Conservation (phyloP, 1,284 basidiomycete species). For the Naganishia sp. region DNA sequence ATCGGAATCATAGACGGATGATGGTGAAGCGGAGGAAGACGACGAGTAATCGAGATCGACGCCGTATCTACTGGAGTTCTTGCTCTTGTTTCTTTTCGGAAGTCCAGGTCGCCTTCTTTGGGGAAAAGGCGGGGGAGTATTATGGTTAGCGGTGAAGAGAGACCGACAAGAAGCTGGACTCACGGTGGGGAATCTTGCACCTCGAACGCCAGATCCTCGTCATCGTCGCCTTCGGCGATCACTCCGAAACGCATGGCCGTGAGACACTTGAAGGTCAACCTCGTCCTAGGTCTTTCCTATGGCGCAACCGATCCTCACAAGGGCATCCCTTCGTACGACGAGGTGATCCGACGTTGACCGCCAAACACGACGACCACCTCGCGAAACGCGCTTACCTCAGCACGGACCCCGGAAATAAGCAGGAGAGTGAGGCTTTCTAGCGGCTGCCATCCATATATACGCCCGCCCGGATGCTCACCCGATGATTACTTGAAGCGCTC, state of each 20-base stretch:
- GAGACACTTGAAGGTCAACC: not conserved
- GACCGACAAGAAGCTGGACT: not conserved
- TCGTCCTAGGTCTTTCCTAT: not conserved
- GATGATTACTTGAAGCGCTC: not conserved
- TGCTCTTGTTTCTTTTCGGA: not conserved
- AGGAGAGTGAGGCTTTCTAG: constrained; percentile 3
- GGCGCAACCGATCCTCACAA: not conserved
- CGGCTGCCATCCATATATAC: not conserved
- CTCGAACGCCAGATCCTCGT: constrained; percentile 25
- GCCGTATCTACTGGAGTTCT: constrained; percentile 6
- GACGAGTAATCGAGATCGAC: constrained; percentile 23
- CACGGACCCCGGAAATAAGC: not conserved
- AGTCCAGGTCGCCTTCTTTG: not conserved
- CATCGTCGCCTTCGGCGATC: constrained; percentile 12
- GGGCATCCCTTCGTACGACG: not conserved
- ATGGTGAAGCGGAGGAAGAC: constrained; percentile 16
- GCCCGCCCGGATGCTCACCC: not conserved
- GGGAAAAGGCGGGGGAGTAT: not conserved
- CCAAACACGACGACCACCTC: not conserved
- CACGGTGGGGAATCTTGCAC: constrained; percentile 23
- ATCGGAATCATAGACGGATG: constrained; percentile 11
- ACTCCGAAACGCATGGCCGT: constrained; percentile 17
- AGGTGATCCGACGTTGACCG: not conserved
- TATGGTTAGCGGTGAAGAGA: not conserved
- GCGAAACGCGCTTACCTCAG: constrained; percentile 2